A percentile compares a stretch with the other conserved stretches of the same genome.
These are phyloP conservation scores for Talaromyces sp. DNA, from an alignment of 2,329 filamentous ascomycete species.

Conservation along the genomic window DNA sequence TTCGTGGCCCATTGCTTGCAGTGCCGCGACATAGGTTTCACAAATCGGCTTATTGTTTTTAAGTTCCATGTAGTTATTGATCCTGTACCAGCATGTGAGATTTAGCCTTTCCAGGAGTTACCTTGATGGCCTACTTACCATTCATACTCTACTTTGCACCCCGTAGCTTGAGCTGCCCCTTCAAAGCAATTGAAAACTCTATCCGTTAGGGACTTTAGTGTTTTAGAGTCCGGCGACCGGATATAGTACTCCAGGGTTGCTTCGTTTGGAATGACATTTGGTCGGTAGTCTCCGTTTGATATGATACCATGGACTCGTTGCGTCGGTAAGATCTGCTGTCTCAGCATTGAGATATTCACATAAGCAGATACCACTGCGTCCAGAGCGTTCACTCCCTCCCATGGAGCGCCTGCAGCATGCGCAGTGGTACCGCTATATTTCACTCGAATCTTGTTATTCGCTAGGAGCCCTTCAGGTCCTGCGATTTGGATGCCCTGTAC, in stretches of 20 bases:
- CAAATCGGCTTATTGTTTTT: constrained; percentile 26
- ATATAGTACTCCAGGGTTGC: constrained; percentile 46
- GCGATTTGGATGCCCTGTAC: constrained; percentile 2
- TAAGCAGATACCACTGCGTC: constrained; percentile 52
- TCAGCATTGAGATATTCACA: constrained; percentile 45
- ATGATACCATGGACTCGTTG: constrained; percentile 53
- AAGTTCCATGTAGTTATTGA: constrained; percentile 24
- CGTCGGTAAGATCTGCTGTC: constrained; percentile 52
- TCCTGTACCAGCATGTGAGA: constrained; percentile 15
- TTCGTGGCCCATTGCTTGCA: constrained; percentile 24
- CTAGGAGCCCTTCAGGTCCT: constrained; percentile 9
- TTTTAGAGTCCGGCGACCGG: constrained; percentile 38
- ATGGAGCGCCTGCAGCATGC: constrained; percentile 53
- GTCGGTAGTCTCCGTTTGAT: constrained; percentile 47
- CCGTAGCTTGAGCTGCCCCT: constrained; percentile 31
- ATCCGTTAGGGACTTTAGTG: constrained; percentile 29
- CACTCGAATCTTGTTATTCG: constrained; percentile 17
- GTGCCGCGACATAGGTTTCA: constrained; percentile 23
- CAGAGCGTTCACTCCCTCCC: constrained; percentile 56
- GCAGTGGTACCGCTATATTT: constrained; percentile 48
- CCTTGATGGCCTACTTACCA: constrained; percentile 21
- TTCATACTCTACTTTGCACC: constrained; percentile 27
- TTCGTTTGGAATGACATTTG: constrained; percentile 54
- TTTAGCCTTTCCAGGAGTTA: too few species aligned
- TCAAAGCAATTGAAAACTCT: constrained; percentile 31